Conservation (phyloP, 306 rosid genomes). For the Dalbergia oliveri region DNA sequence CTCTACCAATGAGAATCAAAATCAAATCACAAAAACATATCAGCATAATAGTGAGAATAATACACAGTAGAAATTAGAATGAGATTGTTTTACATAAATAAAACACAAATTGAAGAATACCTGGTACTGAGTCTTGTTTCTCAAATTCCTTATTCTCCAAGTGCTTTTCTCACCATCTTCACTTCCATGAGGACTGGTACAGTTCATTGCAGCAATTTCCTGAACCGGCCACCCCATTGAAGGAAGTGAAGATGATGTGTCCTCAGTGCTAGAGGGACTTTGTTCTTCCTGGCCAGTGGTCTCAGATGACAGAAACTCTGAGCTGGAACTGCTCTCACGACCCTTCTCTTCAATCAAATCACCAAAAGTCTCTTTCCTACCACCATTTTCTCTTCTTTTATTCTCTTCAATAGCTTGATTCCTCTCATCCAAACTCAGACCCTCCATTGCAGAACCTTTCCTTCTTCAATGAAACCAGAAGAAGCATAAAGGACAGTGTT, state of each 20-base stretch:
- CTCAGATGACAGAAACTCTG: constrained; percentile 80
- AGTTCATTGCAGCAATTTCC: constrained; percentile 55
- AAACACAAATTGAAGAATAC: constrained; percentile 50
- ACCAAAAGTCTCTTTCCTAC: constrained; percentile 51
- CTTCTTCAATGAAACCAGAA: constrained; percentile 49
- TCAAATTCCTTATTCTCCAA: constrained; percentile 54
- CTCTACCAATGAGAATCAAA: constrained; percentile 58
- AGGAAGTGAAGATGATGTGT: constrained; percentile 59
- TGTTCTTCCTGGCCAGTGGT: constrained; percentile 77
- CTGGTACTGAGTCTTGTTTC: constrained; percentile 68
- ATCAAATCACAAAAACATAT: constrained; percentile 38
- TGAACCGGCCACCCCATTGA: constrained; percentile 72
- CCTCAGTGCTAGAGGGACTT: constrained; percentile 81
- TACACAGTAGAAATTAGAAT: background rate
- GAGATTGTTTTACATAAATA: background rate
- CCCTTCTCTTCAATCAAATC: constrained; percentile 69
- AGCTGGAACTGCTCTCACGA: constrained; percentile 81
- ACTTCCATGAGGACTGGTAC: constrained; percentile 42
- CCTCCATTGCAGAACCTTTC: constrained; percentile 60
- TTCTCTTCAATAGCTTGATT: constrained; percentile 43
- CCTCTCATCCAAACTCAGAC: constrained; percentile 57
- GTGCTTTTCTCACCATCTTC: constrained; percentile 53
- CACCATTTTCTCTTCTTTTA: constrained; percentile 47
- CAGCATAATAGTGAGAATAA: background rate
- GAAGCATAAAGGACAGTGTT: constrained; percentile 62